Percentiles rank a stretch among this genome's conserved stretches.
phyloP scores from a whole-genome alignment of 257 asterid species.

The Misopates orontium region DNA sequence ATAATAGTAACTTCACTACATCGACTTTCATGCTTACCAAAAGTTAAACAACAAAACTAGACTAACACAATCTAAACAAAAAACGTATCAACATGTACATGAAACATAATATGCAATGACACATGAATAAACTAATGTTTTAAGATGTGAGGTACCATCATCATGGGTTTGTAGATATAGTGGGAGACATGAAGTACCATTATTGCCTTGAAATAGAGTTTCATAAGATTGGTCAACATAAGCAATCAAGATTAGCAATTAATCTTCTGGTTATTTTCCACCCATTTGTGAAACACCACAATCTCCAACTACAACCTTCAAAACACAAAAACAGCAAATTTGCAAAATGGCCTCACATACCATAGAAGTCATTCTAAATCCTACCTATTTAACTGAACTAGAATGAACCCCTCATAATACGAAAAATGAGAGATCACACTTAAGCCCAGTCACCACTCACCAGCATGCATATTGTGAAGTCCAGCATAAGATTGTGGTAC shows the following conservation, averaged over 20 bases:
- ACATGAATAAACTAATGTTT: background rate
- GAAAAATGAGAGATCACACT: background rate
- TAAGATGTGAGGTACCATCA: background rate
- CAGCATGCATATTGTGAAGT: no score
- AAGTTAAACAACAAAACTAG: no score
- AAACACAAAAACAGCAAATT: background rate
- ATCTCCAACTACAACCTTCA: background rate
- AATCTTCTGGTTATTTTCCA: background rate
- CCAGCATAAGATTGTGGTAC: no score
- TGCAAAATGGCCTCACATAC: conserved; percentile 6
- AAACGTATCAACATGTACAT: background rate
- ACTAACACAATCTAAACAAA: no score
- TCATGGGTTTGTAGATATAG: background rate
- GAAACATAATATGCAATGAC: background rate
- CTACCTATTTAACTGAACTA: background rate
- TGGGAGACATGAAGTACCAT: conserved; percentile 7
- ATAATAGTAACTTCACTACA: background rate
- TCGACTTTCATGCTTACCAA: no score
- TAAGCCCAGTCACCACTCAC: no score
- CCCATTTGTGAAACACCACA: background rate
- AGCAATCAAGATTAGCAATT: background rate
- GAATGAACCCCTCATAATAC: background rate
- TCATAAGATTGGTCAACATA: background rate
- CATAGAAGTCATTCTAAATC: background rate
- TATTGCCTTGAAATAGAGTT: background rate